Evolutionary conservation across 345 rosid species (phyloP).

Genomic region (Rhizophora apiculata): DNA sequence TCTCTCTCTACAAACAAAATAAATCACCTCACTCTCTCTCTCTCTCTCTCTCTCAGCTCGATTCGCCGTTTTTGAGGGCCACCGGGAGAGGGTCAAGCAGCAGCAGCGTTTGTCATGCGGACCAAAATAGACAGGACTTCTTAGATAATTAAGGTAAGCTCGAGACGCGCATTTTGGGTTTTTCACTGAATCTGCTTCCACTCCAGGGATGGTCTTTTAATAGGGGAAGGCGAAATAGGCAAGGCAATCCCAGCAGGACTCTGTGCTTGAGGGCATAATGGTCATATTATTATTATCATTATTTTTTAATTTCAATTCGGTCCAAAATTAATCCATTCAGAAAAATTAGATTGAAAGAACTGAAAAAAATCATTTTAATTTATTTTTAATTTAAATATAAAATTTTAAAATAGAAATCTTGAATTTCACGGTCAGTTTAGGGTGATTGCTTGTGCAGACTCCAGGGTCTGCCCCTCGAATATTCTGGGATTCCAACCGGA

Average conservation of each 20-base stretch:
- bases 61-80: not conserved
- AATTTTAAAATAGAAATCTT: too few relatives aligned
- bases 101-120: not conserved
- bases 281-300: not conserved
- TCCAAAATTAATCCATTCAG: too few relatives aligned
- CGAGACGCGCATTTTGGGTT: not conserved
- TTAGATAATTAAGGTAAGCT: too few relatives aligned
- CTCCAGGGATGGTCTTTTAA: too few relatives aligned
- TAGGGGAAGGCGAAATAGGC: not conserved
- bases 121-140: slow-evolving; percentile 3
- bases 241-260: not conserved
- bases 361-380: too few relatives aligned
- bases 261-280: not conserved
- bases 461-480: slow-evolving; percentile 96
- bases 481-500: slow-evolving; percentile 93
- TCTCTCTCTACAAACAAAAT: slow-evolving; percentile 11
- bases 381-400: too few relatives aligned
- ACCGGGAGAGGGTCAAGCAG: not conserved
- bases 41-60: not conserved
- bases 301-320: too few relatives aligned
- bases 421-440: slow-evolving; percentile 52
- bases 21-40: too few relatives aligned
- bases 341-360: too few relatives aligned
- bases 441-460: slow-evolving; percentile 97
- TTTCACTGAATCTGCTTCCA: not conserved